Percentiles rank a stretch among this genome's conserved stretches.
These are phyloP conservation scores for Thamnidium elegans DNA, from an alignment of 192 early-diverging fungal genomes.

Conservation along the genomic window DNA sequence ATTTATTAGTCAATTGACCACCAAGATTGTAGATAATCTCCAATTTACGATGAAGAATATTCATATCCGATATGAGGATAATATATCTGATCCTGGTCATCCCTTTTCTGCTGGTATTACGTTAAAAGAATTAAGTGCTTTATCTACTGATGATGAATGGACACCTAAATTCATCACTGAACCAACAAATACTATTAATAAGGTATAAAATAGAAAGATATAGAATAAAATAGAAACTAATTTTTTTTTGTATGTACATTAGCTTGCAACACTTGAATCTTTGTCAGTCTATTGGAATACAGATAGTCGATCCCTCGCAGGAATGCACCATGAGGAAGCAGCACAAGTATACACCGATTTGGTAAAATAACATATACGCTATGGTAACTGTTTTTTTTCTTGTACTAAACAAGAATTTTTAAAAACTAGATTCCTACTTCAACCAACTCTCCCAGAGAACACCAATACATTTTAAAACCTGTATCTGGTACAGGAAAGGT, in stretches of 20 bases:
- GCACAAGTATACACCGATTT: slow-evolving; percentile 15
- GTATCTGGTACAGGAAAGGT: slow-evolving; percentile 76
- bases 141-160: slow-evolving; percentile 78
- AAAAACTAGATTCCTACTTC: slow-evolving; percentile 44
- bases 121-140: slow-evolving; percentile 72
- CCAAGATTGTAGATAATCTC: slow-evolving; percentile 86
- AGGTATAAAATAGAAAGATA: slow-evolving; percentile 31
- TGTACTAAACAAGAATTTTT: slow-evolving; percentile 6
- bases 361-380: slow-evolving; percentile 7
- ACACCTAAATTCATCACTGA: slow-evolving; percentile 64
- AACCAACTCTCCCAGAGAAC: slow-evolving; percentile 41
- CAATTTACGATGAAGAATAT: slow-evolving; percentile 83
- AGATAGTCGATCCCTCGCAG: slow-evolving; percentile 33
- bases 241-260: background rate
- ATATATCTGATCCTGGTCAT: slow-evolving; percentile 58
- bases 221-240: background rate
- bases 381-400: background rate
- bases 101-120: slow-evolving; percentile 79
- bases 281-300: slow-evolving; percentile 79
- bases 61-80: slow-evolving; percentile 86
- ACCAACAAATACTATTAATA: slow-evolving; percentile 65
- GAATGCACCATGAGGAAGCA: slow-evolving; percentile 14
- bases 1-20: slow-evolving; percentile 71
- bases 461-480: slow-evolving; percentile 73
- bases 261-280: slow-evolving; percentile 57